A percentile compares a stretch with the other conserved stretches of the same genome.
phyloP scores from a whole-genome alignment of 345 rosid species.

The Eucalyptus shirleyi region DNA sequence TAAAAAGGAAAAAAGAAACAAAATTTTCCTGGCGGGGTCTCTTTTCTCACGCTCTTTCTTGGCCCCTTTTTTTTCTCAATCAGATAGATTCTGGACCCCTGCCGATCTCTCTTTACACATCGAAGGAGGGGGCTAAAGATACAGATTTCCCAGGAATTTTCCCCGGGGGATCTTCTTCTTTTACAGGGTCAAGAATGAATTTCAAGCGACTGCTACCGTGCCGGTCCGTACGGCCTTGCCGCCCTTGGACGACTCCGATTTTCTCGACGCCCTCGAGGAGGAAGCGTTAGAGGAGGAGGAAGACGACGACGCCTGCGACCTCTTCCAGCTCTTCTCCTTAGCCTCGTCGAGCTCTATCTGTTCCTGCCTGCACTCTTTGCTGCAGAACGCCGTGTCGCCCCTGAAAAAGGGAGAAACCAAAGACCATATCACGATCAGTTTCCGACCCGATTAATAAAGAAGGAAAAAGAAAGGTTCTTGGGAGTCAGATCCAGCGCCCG shows the following conservation, averaged over 20 bases:
- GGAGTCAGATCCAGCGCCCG: neutral
- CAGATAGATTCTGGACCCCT: neutral
- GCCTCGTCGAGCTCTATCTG: conserved; percentile 63
- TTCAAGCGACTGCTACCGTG: conserved; percentile 35
- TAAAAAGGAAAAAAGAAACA: too few species aligned
- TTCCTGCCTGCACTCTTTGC: conserved; percentile 75
- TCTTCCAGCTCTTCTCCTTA: conserved; percentile 31
- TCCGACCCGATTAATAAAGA: neutral
- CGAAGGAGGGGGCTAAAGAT: neutral
- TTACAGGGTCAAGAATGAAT: too few species aligned
- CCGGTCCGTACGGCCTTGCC: conserved; percentile 25
- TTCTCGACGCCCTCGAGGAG: conserved; percentile 15
- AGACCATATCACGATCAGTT: neutral
- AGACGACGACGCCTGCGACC: conserved; percentile 13
- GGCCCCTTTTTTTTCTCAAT: neutral
- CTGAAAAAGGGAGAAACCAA: conserved; percentile 7
- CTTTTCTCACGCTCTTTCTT: too few species aligned
- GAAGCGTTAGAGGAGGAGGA: conserved; percentile 11
- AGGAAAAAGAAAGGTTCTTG: too few species aligned
- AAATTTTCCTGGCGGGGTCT: too few species aligned
- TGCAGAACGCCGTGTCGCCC: conserved; percentile 64
- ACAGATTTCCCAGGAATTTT: neutral
- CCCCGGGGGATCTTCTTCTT: neutral
- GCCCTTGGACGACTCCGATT: neutral
- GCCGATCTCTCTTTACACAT: neutral